A percentile compares a stretch with the other conserved stretches of the same genome.
These are phyloP conservation scores for Asterochloris sp. DNA, from an alignment of 139 green algal genomes.

Conservation along the genomic window DNA sequence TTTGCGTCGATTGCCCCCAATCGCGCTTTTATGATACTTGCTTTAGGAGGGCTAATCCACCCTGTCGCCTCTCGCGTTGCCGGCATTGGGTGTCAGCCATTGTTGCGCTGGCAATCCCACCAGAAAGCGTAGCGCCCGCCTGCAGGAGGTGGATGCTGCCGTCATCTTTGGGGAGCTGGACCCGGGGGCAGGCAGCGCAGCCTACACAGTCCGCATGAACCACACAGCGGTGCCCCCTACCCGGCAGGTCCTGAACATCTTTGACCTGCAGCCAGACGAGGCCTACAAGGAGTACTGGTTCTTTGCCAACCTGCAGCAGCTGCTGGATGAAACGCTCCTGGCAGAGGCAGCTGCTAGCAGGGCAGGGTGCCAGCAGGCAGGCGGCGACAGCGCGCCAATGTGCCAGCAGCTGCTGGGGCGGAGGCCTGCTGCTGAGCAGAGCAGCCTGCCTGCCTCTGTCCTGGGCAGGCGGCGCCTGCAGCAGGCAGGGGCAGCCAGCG, in stretches of 20 bases:
- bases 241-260: slow-evolving; percentile 51
- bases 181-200: neutral
- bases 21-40: neutral
- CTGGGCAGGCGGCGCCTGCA: neutral
- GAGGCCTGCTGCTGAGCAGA: neutral
- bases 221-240: slow-evolving; percentile 65
- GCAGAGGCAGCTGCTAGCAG: neutral
- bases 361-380: neutral
- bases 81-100: neutral
- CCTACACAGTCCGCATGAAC: slow-evolving; percentile 60
- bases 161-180: slow-evolving; percentile 17
- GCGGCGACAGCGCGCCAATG: neutral
- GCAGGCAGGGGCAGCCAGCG: neutral
- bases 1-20: neutral
- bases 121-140: neutral
- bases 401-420: neutral
- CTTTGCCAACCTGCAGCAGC: slow-evolving; percentile 68
- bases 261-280: slow-evolving; percentile 51
- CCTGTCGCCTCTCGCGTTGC: neutral
- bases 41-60: neutral
- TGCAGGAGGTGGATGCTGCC: slow-evolving; percentile 19
- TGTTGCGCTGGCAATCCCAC: neutral
- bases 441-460: neutral
- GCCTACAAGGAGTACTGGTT: slow-evolving; percentile 68
- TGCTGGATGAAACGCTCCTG: slow-evolving; percentile 33